phyloP scores from a whole-genome alignment of 2,329 filamentous ascomycete genomes.

The Fusarium sp. region DNA sequence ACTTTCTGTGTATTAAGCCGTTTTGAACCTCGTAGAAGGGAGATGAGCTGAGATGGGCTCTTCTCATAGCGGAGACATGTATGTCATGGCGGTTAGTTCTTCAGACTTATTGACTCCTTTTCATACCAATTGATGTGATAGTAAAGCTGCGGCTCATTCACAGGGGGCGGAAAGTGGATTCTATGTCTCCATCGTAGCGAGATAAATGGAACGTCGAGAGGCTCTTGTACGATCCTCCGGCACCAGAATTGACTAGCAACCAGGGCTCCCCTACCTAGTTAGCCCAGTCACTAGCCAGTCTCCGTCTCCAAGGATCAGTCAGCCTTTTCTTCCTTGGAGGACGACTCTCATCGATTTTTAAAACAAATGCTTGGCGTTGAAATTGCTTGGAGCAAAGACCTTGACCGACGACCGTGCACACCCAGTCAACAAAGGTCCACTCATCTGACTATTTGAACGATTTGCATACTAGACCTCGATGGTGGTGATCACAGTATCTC shows the following conservation, averaged over 20 bases:
- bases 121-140: conserved; percentile 13
- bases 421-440: conserved; percentile 20
- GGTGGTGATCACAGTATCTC: conserved; percentile 14
- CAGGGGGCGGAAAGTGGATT: conserved; percentile 36
- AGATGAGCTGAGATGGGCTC: conserved; percentile 12
- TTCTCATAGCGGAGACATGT: conserved; percentile 19
- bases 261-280: conserved; percentile 13
- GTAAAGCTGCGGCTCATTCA: conserved; percentile 30
- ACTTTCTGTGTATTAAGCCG: background rate
- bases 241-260: conserved; percentile 9
- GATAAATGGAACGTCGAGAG: conserved; percentile 19
- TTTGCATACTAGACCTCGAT: conserved; percentile 41
- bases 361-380: conserved; percentile 27
- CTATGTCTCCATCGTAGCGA: conserved; percentile 17
- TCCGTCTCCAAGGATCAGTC: background rate
- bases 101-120: conserved; percentile 12
- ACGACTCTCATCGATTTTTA: background rate
- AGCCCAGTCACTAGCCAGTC: background rate
- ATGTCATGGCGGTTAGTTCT: conserved; percentile 29
- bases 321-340: background rate
- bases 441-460: conserved; percentile 31
- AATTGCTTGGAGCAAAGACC: conserved; percentile 16
- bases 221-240: conserved; percentile 33
- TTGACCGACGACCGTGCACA: conserved; percentile 26
- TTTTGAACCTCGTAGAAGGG: background rate